These are phyloP conservation scores for Penicillium odoratum DNA, from an alignment of 495 filamentous ascomycete species.

Conservation along the genomic window DNA sequence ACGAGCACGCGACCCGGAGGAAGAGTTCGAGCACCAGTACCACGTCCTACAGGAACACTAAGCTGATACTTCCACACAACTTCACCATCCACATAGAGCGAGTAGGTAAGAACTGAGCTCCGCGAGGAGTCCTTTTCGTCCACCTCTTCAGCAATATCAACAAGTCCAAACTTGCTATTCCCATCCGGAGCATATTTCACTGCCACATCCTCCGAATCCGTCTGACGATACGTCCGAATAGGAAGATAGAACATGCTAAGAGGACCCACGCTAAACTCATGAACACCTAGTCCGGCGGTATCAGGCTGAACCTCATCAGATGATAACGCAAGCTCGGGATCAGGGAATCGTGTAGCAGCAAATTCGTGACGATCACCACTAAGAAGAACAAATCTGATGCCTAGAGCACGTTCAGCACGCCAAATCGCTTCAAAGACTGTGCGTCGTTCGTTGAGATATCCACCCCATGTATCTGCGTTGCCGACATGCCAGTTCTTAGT, in stretches of 20 bases:
- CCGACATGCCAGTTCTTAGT: slow-evolving; percentile 95
- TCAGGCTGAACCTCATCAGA: slow-evolving; percentile 25
- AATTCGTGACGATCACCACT: slow-evolving; percentile 95
- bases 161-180: slow-evolving; percentile 85
- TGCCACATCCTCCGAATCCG: slow-evolving; percentile 71
- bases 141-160: slow-evolving; percentile 75
- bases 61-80: slow-evolving; percentile 70
- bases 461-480: slow-evolving; percentile 86
- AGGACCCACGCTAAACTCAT: slow-evolving; percentile 88
- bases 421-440: slow-evolving; percentile 88
- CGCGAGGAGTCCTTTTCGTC: slow-evolving; percentile 48
- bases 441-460: slow-evolving; percentile 76
- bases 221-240: slow-evolving; percentile 76
- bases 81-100: slow-evolving; percentile 77
- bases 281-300: slow-evolving; percentile 54
- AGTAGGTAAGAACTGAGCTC: slow-evolving; percentile 67
- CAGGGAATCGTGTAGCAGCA: slow-evolving; percentile 84
- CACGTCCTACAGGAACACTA: slow-evolving; percentile 32
- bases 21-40: slow-evolving; percentile 8
- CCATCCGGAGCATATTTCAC: slow-evolving; percentile 87
- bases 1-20: slow-evolving; percentile 32
- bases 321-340: slow-evolving; percentile 48
- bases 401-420: slow-evolving; percentile 65
- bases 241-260: slow-evolving; percentile 92
- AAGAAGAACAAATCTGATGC: slow-evolving; percentile 77